Evolutionary conservation across 1,284 basidiomycete species (phyloP).

Genomic region (Trametes pubescens): DNA sequence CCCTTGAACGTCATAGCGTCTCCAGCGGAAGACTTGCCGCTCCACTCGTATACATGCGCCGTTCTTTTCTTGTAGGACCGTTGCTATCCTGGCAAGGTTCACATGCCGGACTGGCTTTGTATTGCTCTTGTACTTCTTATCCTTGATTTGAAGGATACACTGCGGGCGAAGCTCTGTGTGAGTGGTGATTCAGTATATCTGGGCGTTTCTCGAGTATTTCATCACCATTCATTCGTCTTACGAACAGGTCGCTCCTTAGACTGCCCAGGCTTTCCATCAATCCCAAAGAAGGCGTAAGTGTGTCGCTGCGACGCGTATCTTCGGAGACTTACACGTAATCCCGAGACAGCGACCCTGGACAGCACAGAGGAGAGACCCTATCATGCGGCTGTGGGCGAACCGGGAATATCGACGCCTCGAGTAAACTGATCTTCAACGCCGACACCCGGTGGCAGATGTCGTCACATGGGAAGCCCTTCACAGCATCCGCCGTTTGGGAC

Average conservation of each 20-base stretch:
- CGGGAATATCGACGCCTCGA: conserved; percentile 3
- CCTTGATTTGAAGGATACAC: background rate
- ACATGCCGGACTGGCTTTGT: background rate
- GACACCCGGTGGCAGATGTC: conserved; percentile 16
- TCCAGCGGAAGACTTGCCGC: background rate
- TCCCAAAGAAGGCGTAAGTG: background rate
- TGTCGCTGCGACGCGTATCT: background rate
- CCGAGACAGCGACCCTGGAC: background rate
- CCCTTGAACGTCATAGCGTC: background rate
- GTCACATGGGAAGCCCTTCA: conserved; percentile 14
- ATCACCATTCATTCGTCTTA: background rate
- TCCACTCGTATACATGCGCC: background rate
- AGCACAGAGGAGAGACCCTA: background rate
- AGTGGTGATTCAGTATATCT: background rate
- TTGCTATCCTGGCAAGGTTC: background rate
- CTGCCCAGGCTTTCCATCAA: background rate
- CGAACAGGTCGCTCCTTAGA: background rate
- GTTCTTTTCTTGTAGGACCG: background rate
- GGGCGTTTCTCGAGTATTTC: background rate
- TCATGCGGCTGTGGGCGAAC: background rate
- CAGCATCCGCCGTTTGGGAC: conserved; percentile 19
- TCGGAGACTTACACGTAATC: background rate
- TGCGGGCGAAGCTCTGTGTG: background rate
- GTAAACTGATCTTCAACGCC: conserved; percentile 12
- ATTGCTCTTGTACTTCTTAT: background rate